Base-by-base conservation (phyloP, 768 basidiomycete genomes). In the Lactarius sp. region DNA sequence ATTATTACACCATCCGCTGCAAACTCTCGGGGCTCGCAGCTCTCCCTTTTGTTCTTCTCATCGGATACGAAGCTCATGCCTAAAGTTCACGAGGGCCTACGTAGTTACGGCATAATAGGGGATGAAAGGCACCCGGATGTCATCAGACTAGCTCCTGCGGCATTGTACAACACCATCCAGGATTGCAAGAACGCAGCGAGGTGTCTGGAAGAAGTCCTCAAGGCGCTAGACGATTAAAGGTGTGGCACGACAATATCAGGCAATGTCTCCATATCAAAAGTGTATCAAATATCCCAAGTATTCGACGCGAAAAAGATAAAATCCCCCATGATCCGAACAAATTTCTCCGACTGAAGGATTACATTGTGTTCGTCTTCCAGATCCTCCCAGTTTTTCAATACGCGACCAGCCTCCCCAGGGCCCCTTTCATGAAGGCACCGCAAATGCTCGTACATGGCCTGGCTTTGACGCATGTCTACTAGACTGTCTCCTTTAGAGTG, bases 61-160 rank as follows among this genome's bases (percentile, higher is more conserved):
- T 60, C 75, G 36, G 82, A 79, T 59, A 70, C 81, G 14, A 80
- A 77, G 37, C 71, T 85, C 50, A 98, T 98, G 95, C 79, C 80
- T 62, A 78, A 76, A 61, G 80, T 97, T 22, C 84, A 85, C 64
- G 74, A 81, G 56, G 77, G 75, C 46, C 74, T 98, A 70, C 76
- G 79, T 22, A 79, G 80, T 64, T 74, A 79, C 56, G 97, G 97
- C 6, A 88, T 99, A 14, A 81, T 97, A 56, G 95, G 92, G 10
- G 97, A 99, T 75, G 92, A 96, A 74, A 79, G 97, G 70, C 77
- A 86, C 70, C 96, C 97, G 33, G 89, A 93, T 71, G 92, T 98
- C 56, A 94, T 99, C 69, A 83, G 97, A 10, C 76, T 98, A 51
- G 83, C 93, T 65, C 94, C 95, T 52, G 80, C 81, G 16, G 89